A percentile compares a stretch with the other conserved stretches of the same genome.
These are phyloP conservation scores for Pseudopyrenochaeta lycopersici DNA, from an alignment of 2,329 filamentous ascomycete species.

Conservation along the genomic window DNA sequence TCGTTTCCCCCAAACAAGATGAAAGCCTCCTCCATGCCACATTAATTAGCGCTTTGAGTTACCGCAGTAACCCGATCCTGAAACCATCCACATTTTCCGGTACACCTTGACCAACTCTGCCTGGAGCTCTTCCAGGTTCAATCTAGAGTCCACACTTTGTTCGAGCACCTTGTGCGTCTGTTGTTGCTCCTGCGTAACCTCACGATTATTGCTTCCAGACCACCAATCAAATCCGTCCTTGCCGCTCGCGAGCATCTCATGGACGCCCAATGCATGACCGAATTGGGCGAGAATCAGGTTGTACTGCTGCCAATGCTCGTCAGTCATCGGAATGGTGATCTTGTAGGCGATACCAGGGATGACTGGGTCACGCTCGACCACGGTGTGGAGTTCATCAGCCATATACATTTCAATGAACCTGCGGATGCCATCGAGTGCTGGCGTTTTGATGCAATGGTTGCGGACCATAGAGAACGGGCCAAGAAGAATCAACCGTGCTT, in stretches of 20 bases:
- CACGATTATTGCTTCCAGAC: not conserved
- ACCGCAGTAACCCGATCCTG: not conserved
- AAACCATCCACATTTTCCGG: not conserved
- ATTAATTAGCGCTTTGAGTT: not conserved
- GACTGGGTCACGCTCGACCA: conserved; percentile 11
- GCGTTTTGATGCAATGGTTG: not conserved
- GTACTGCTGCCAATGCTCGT: conserved; percentile 17
- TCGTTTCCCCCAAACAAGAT: too few species aligned
- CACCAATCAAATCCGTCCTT: conserved; percentile 15
- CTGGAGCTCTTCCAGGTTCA: not conserved
- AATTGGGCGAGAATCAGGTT: conserved; percentile 15
- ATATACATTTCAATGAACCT: conserved; percentile 18
- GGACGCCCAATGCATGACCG: conserved; percentile 9
- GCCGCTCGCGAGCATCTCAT: conserved; percentile 12
- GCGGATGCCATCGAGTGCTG: conserved; percentile 1
- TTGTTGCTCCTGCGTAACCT: not conserved
- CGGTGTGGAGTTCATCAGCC: conserved; percentile 7
- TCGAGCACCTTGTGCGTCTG: not conserved
- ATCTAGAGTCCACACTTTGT: not conserved
- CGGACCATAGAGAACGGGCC: conserved; percentile 18
- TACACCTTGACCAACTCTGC: not conserved
- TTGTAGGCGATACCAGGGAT: conserved; percentile 18
- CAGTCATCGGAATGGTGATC: conserved; percentile 20
- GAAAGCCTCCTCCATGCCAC: not conserved
- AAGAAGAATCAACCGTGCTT: conserved; percentile 15